Conservation (phyloP, 75 land plant species). For the Selaginella moellendorffii region DNA sequence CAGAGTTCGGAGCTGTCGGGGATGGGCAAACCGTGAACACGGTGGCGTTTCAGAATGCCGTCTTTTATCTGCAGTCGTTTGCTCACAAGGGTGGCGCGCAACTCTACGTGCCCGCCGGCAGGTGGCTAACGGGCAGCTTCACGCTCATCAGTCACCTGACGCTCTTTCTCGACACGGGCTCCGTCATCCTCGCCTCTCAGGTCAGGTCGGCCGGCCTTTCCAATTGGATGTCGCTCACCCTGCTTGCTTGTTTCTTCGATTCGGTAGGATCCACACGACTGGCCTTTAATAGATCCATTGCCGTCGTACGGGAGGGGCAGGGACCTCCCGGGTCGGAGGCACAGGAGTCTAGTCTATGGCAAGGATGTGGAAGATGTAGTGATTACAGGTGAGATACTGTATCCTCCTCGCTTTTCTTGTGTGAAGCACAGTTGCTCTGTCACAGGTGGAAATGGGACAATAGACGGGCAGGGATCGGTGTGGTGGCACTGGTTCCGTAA, state of each 20-base stretch:
- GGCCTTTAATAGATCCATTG: constrained; percentile 40
- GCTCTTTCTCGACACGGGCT: constrained; percentile 42
- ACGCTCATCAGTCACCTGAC: constrained; percentile 70
- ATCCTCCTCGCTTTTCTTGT: neutral
- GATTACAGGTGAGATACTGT: constrained; percentile 20
- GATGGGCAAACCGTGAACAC: constrained; percentile 78
- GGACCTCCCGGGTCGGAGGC: constrained; percentile 42
- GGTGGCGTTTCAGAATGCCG: constrained; percentile 77
- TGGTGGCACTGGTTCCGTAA: constrained; percentile 64
- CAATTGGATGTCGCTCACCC: too few species aligned
- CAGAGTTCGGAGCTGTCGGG: constrained; percentile 87
- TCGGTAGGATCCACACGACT: constrained; percentile 41
- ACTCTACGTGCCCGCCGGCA: constrained; percentile 72
- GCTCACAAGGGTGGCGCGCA: constrained; percentile 78
- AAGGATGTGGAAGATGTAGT: constrained; percentile 56
- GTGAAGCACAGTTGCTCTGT: neutral
- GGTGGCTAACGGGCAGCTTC: constrained; percentile 79
- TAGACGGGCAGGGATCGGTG: constrained; percentile 74
- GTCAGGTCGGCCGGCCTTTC: too few species aligned
- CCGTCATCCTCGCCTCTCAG: constrained; percentile 61
- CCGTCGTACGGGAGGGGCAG: constrained; percentile 61
- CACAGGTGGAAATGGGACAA: constrained; percentile 75
- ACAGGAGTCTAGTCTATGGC: constrained; percentile 39
- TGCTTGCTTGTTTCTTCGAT: too few species aligned
- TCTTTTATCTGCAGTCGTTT: constrained; percentile 61